A percentile compares a stretch with the other conserved stretches of the same genome.
phyloP scores from a whole-genome alignment of 495 filamentous ascomycete species.

The Penicillium odoratum region DNA sequence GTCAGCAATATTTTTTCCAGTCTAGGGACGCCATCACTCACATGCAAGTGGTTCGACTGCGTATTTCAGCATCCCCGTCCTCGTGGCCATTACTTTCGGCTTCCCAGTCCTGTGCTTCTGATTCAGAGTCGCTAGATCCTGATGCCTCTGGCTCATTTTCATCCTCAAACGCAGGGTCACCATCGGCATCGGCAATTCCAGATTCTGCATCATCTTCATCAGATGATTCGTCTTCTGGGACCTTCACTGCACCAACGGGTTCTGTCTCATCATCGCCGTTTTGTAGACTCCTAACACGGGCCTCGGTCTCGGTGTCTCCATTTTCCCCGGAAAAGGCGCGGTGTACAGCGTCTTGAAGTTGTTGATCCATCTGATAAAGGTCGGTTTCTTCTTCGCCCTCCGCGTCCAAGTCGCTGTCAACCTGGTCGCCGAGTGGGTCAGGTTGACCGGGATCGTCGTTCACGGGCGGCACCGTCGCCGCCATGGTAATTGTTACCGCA shows the following conservation, averaged over 20 bases:
- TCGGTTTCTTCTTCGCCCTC: constrained; percentile 54
- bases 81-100: constrained; percentile 62
- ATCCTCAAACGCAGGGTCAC: constrained; percentile 43
- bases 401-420: constrained; percentile 54
- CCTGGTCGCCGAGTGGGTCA: constrained; percentile 35
- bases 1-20: neutral
- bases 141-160: constrained; percentile 48
- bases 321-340: constrained; percentile 53
- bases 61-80: constrained; percentile 64
- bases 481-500: constrained; percentile 46
- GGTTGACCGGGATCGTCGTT: constrained; percentile 40
- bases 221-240: constrained; percentile 54
- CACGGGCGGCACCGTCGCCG: constrained; percentile 48
- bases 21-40: constrained; percentile 45
- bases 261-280: constrained; percentile 52
- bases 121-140: constrained; percentile 60
- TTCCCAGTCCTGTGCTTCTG: constrained; percentile 70
- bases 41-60: constrained; percentile 63
- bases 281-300: constrained; percentile 31
- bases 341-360: constrained; percentile 51
- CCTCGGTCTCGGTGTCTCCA: constrained; percentile 36
- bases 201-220: constrained; percentile 28
- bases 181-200: constrained; percentile 45
- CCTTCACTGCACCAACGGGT: constrained; percentile 75
- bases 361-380: constrained; percentile 48